A percentile compares a stretch with the other conserved stretches of the same genome.
These are phyloP conservation scores for Corymbia citriodora DNA, from an alignment of 441 rosid species.

Conservation along the genomic window DNA sequence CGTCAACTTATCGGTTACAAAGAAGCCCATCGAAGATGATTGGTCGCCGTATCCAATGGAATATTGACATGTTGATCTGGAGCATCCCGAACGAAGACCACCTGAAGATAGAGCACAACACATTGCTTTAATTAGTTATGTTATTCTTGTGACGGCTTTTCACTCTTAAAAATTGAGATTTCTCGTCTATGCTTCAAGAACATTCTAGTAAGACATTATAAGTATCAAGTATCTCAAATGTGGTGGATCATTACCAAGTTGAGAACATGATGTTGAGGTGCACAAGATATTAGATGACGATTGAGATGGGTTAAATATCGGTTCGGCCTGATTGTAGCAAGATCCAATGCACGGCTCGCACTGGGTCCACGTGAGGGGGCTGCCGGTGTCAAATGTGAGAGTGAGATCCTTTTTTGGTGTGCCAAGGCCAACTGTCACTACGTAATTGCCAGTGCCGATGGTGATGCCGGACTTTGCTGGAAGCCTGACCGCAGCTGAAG, in stretches of 20 bases:
- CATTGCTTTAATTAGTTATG: not conserved
- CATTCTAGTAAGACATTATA: not conserved
- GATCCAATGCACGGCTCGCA: not conserved
- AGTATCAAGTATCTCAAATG: not conserved
- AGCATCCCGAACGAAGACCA: not conserved
- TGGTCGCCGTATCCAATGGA: not conserved
- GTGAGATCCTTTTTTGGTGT: not conserved
- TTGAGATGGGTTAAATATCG: not conserved
- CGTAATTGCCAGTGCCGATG: not conserved
- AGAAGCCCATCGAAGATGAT: not conserved
- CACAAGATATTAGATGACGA: not conserved
- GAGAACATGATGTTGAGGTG: not conserved
- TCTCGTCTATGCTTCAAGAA: not conserved
- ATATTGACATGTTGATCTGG: not conserved
- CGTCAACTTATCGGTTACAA: not conserved
- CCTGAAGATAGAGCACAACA: not conserved
- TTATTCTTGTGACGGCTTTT: not conserved
- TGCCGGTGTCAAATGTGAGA: not conserved
- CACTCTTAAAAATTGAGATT: not conserved
- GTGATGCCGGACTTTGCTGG: not conserved
- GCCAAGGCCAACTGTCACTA: not conserved
- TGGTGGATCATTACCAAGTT: not conserved
- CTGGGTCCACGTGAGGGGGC: not conserved
- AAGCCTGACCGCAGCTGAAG: not conserved
- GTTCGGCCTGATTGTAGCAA: not conserved